Conservation (phyloP, 257 asterid species). For the Solanum commersonii region DNA sequence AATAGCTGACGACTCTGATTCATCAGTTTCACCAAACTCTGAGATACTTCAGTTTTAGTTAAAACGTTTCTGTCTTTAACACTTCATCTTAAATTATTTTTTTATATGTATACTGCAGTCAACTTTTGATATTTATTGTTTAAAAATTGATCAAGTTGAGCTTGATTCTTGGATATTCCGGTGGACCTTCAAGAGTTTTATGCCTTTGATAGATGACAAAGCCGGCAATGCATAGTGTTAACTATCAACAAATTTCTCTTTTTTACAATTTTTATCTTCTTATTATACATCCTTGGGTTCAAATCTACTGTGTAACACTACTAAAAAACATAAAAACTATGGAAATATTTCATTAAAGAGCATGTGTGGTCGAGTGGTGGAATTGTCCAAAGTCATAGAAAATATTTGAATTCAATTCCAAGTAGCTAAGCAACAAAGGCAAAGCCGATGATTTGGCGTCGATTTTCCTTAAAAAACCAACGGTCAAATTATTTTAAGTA, state of each 20-base stretch:
- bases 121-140: not conserved
- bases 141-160: not conserved
- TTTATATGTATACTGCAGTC: not conserved
- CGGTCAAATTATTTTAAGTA: too few species aligned
- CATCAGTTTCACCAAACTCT: not conserved
- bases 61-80: not conserved
- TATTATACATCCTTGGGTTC: not conserved
- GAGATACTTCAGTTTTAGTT: not conserved
- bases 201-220: not conserved
- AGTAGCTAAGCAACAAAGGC: not conserved
- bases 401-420: not conserved
- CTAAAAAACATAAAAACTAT: not conserved
- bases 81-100: not conserved
- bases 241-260: not conserved
- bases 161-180: not conserved
- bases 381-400: too few species aligned
- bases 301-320: not conserved
- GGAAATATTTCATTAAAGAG: not conserved
- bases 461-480: not conserved
- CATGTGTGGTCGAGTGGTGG: not conserved
- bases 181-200: not conserved
- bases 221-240: not conserved
- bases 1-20: not conserved
- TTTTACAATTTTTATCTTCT: too few species aligned
- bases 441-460: not conserved